These are phyloP conservation scores for Sugiyamaella floridensis DNA, from an alignment of 805 yeast genomes.

Conservation along the genomic window DNA sequence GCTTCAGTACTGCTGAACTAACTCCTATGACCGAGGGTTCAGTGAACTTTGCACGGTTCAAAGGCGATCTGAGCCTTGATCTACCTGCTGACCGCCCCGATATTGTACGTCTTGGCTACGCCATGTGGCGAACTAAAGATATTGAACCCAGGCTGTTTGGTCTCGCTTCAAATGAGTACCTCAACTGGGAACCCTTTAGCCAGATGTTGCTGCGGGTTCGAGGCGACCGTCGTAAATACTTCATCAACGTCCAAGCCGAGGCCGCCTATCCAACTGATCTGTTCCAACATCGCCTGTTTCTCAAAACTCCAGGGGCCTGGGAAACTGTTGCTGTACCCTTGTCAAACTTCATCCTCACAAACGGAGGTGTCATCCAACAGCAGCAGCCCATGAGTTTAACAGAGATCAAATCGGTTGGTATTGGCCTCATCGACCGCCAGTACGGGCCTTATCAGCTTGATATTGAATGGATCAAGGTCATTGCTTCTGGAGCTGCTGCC, in stretches of 20 bases:
- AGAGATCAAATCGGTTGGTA: constrained; percentile 64
- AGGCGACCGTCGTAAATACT: constrained; percentile 66
- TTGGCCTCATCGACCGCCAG: constrained; percentile 70
- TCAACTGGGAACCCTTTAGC: constrained; percentile 65
- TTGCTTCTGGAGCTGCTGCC: constrained; percentile 20
- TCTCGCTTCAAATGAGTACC: constrained; percentile 37
- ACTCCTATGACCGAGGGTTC: constrained; percentile 33
- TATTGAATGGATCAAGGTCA: constrained; percentile 66
- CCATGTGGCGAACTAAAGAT: constrained; percentile 78
- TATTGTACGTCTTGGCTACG: constrained; percentile 59
- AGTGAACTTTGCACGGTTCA: constrained; percentile 48
- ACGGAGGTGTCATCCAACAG: constrained; percentile 64
- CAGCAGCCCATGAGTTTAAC: constrained; percentile 54
- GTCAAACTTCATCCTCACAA: constrained; percentile 73
- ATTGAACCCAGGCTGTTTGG: constrained; percentile 42
- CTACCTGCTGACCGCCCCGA: constrained; percentile 61
- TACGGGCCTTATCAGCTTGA: constrained; percentile 69
- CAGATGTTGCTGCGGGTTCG: constrained; percentile 64
- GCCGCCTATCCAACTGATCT: constrained; percentile 71
- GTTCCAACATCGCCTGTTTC: constrained; percentile 73
- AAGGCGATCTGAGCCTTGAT: constrained; percentile 62
- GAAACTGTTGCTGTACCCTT: constrained; percentile 75
- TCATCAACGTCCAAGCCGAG: constrained; percentile 76
- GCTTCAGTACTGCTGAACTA: constrained; percentile 59
- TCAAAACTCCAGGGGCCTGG: constrained; percentile 70